A percentile compares a stretch with the other conserved stretches of the same genome.
These are phyloP conservation scores for Alternaria ethzedia DNA, from an alignment of 2,329 filamentous ascomycete species.

Conservation along the genomic window DNA sequence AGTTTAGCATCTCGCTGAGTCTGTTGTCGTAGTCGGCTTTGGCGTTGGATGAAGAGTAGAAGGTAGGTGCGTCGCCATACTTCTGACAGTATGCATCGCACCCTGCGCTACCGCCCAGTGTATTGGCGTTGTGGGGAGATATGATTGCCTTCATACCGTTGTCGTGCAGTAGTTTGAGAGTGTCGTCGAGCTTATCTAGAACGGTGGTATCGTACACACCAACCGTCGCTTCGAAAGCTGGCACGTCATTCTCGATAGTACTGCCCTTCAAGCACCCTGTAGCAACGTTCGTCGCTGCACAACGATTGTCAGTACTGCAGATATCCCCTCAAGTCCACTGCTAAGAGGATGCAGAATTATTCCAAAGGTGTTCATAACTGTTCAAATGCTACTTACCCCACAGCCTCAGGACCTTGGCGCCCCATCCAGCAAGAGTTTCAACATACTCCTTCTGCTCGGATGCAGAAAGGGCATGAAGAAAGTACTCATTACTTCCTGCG, in stretches of 20 bases:
- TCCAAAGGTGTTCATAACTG: not conserved
- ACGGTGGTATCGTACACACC: not conserved
- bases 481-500: not conserved
- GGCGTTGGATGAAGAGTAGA: not conserved
- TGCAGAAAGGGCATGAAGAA: not conserved
- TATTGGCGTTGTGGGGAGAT: not conserved
- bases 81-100: not conserved
- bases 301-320: not conserved
- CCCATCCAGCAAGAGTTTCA: not conserved
- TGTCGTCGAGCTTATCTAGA: not conserved
- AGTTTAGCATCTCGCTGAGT: not conserved
- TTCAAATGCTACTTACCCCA: not conserved
- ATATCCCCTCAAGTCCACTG: not conserved
- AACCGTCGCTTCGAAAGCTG: not conserved
- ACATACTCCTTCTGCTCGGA: not conserved
- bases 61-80: not conserved
- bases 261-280: not conserved
- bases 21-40: constrained; percentile 1
- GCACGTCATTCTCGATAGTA: not conserved
- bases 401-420: not conserved
- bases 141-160: not conserved
- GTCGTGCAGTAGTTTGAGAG: not conserved
- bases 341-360: not conserved
- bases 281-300: not conserved
- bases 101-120: not conserved